Conservation (phyloP, 106 monocot species). For the Platanthera guangdongensis region DNA sequence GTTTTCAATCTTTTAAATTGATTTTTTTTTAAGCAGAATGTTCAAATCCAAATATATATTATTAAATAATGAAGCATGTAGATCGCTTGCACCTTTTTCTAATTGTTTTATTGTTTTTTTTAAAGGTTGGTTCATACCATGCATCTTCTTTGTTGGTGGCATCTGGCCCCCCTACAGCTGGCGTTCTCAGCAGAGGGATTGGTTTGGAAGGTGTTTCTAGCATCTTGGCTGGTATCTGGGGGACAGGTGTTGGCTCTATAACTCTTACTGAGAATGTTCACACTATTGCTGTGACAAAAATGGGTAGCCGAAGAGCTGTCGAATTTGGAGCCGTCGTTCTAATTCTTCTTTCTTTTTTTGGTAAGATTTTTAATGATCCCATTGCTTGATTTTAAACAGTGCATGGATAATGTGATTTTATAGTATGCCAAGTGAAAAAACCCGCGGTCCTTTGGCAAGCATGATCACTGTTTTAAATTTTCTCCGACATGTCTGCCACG, state of each 20-base stretch:
- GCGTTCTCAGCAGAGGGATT: slow-evolving; percentile 90
- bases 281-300: slow-evolving; percentile 96
- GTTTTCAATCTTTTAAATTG: background rate
- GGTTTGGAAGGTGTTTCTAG: slow-evolving; percentile 81
- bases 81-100: background rate
- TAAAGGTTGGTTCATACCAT: slow-evolving; percentile 92
- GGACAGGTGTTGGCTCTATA: slow-evolving; percentile 85
- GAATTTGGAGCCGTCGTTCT: slow-evolving; percentile 76
- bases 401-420: background rate
- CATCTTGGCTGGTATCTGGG: slow-evolving; percentile 83
- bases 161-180: slow-evolving; percentile 77
- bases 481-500: no score
- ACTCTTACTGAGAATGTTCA: slow-evolving; percentile 96
- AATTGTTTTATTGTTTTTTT: background rate
- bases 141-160: slow-evolving; percentile 91
- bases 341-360: slow-evolving; percentile 75
- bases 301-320: slow-evolving; percentile 91
- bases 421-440: background rate
- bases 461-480: background rate
- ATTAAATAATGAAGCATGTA: background rate
- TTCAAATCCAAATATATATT: background rate
- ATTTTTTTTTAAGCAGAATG: background rate
- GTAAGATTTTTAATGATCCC: slow-evolving; percentile 30
- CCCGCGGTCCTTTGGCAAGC: background rate
- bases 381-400: background rate